Evolutionary conservation across 73 alveolate genomes (phyloP), one percentile per base, ranked within the genome.

Genomic region (Halteria grandinella): DNA sequence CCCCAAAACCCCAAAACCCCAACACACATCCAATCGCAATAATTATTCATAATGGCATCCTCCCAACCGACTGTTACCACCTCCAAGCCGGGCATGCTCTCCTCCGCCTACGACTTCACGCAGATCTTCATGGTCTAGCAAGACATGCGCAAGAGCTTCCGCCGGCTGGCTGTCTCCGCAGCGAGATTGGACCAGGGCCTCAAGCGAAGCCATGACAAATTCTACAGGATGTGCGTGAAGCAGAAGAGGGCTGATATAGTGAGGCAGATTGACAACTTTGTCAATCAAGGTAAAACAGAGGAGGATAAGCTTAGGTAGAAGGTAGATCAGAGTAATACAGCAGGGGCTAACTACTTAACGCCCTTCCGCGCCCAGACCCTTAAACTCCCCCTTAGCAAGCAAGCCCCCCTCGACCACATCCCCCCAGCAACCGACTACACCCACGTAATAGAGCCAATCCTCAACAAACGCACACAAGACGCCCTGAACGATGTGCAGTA

Each of bases 91-190:
- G n/a, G n/a, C n/a, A n/a, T n/a, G n/a, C n/a, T n/a, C n/a, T n/a
- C n/a, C n/a, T n/a, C n/a, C n/a, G n/a, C 73, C 20, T 60, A 60
- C 43, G 77, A 60, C 29, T 60, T 60, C 24, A 10, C 40, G 18
- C 6, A n/a, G 20, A n/a, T 60, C 24, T 60, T 60, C 48, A 60
- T 36, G 45, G 23, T n/a, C 6, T 44, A 60, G 1, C 41, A 60
- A 37, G 77, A 60, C 58, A 60, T 60, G 5, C 37, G 43, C 37
- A 40, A 55, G 7, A 40, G 60, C 4, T 60, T 60, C 48, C 37
- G 77, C 37, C 37, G 43, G 37, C 43, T 60, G 3, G 11, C 37
- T 1, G 29, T 60, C 11, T 37, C 43, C 14, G 4, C 21, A 10
- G 55, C 37, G 41, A 33, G 77, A 33, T 7, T 60, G 44, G 20